Evolutionary conservation across 2,329 filamentous ascomycete species (phyloP).

Genomic region (Fusarium sp.): DNA sequence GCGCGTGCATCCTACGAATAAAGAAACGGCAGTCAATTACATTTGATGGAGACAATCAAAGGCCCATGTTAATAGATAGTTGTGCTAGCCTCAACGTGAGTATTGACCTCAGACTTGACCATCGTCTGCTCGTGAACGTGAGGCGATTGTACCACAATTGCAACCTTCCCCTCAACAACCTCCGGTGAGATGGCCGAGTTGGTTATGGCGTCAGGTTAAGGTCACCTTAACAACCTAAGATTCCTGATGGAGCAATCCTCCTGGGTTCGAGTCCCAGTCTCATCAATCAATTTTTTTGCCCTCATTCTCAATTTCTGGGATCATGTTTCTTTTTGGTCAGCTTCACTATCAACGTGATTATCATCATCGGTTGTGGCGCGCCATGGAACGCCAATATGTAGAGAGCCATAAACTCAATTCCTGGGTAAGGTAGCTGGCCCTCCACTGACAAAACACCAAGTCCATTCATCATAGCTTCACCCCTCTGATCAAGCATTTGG

Average conservation of each 20-base stretch:
- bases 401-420: neutral
- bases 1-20: neutral
- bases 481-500: neutral
- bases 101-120: no score
- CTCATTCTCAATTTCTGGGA: neutral
- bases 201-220: slow-evolving; percentile 45
- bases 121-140: no score
- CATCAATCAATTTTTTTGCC: slow-evolving; percentile 34
- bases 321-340: neutral
- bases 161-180: rapidly evolving
- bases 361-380: neutral
- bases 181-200: slow-evolving; percentile 44
- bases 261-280: slow-evolving; percentile 45
- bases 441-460: neutral
- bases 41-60: no score
- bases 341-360: neutral
- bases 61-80: no score
- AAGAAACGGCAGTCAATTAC: neutral
- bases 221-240: slow-evolving; percentile 38
- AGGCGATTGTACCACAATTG: neutral
- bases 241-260: slow-evolving; percentile 45
- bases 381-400: neutral
- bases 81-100: no score
- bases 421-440: neutral
- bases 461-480: neutral